Percentiles rank a stretch among this genome's conserved stretches.
These are phyloP conservation scores for Neopestalotiopsis sp. DNA, from an alignment of 2,329 filamentous ascomycete species.

Conservation along the genomic window DNA sequence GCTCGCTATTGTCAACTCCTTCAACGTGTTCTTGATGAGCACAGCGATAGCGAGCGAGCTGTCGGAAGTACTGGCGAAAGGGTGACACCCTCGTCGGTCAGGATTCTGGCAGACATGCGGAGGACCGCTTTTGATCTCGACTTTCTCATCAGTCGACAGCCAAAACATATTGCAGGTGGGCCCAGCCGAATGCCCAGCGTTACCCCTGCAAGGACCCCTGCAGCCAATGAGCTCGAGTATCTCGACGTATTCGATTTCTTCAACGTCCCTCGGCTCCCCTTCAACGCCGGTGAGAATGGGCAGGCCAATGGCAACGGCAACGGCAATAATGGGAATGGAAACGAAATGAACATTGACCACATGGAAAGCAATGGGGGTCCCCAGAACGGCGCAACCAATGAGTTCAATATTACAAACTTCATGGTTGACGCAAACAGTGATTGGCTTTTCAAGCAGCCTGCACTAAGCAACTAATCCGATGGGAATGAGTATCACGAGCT, in stretches of 20 bases:
- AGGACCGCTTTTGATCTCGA: slow-evolving; percentile 90
- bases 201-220: slow-evolving; percentile 71
- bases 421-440: slow-evolving; percentile 77
- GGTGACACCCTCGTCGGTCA: slow-evolving; percentile 81
- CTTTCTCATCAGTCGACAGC: slow-evolving; percentile 85
- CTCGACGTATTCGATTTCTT: slow-evolving; percentile 95
- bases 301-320: slow-evolving; percentile 23
- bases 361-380: background rate
- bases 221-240: slow-evolving; percentile 85
- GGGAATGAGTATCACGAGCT: background rate
- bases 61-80: slow-evolving; percentile 65
- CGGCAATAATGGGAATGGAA: slow-evolving; percentile 27
- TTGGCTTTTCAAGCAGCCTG: slow-evolving; percentile 70
- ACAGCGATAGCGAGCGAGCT: slow-evolving; percentile 73
- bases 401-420: slow-evolving; percentile 81
- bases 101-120: slow-evolving; percentile 90
- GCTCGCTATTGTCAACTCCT: slow-evolving; percentile 81
- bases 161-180: slow-evolving; percentile 50
- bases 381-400: slow-evolving; percentile 47
- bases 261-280: slow-evolving; percentile 79
- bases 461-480: slow-evolving; percentile 5
- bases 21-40: slow-evolving; percentile 84
- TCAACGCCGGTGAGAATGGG: slow-evolving; percentile 41
- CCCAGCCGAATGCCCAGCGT: slow-evolving; percentile 55
- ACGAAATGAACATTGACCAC: slow-evolving; percentile 23